phyloP scores from a whole-genome alignment of 306 rosid species.

The Cicer chorassanicum region DNA sequence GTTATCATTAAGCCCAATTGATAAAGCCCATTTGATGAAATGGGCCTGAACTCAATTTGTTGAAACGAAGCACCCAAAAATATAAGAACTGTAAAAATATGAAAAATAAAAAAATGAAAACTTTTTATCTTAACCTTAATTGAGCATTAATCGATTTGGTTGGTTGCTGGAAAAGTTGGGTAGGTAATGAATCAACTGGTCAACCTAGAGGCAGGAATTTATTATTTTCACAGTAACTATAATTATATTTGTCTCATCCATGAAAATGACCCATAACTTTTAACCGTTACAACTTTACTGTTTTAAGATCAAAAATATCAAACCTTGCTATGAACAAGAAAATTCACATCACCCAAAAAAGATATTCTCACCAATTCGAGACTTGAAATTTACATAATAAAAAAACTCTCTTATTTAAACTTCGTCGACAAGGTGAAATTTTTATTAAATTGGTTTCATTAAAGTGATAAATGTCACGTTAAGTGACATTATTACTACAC shows the following conservation, averaged over 20 bases:
- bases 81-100: too few relatives aligned
- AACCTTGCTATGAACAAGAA: background rate
- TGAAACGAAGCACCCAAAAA: too few relatives aligned
- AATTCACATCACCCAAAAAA: background rate
- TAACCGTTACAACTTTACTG: background rate
- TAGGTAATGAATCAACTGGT: constrained; percentile 6
- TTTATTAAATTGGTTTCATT: too few relatives aligned
- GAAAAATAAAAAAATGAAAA: too few relatives aligned
- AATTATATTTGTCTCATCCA: constrained; percentile 17
- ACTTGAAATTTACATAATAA: too few relatives aligned
- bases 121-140: background rate
- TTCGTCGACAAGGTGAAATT: too few relatives aligned
- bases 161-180: constrained; percentile 39
- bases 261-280: constrained; percentile 37
- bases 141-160: constrained; percentile 3
- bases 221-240: constrained; percentile 30
- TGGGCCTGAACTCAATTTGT: background rate
- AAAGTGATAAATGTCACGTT: too few relatives aligned
- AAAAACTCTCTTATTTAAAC: too few relatives aligned
- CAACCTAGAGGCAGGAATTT: constrained; percentile 30
- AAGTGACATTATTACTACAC: too few relatives aligned
- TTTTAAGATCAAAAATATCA: background rate
- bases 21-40: background rate
- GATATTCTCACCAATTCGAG: too few relatives aligned
- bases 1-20: too few relatives aligned